Evolutionary conservation across 179 eudicot genomes (phyloP).

Genomic region (Sideroxylon spinosum): DNA sequence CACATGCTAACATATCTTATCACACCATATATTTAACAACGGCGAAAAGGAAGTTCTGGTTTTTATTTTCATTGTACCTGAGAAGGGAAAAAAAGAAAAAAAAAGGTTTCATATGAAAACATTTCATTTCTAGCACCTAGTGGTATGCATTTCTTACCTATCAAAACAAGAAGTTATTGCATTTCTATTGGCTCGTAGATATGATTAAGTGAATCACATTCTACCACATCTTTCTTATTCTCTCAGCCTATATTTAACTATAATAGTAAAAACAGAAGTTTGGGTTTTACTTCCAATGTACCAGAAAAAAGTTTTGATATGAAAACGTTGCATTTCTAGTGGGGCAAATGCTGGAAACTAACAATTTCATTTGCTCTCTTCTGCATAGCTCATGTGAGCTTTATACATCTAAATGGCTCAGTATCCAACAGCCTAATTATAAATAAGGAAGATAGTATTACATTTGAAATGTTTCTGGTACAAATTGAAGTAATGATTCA

Average conservation of each 20-base stretch:
- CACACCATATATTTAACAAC: no score
- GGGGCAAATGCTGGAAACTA: neutral
- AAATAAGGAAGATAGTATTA: neutral
- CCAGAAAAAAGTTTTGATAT: neutral
- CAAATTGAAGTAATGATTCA: neutral
- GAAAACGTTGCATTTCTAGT: constrained; percentile 5
- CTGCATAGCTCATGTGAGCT: neutral
- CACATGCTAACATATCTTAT: no score
- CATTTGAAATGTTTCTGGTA: neutral
- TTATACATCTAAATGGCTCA: neutral
- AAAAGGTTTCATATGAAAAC: no score
- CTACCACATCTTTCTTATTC: neutral
- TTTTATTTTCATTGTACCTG: no score
- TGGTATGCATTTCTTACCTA: no score
- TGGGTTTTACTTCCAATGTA: no score
- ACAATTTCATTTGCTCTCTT: neutral
- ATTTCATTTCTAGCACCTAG: no score
- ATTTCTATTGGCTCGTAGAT: no score
- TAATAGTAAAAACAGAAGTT: neutral
- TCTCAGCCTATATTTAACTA: neutral
- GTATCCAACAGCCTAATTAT: neutral
- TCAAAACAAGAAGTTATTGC: no score
- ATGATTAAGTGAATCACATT: neutral
- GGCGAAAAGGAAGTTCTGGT: no score
- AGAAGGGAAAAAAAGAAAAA: no score